Percentiles rank a stretch among this genome's conserved stretches.
Conservation (phyloP, 805 yeast species). For the Zygoascus tannicola region DNA sequence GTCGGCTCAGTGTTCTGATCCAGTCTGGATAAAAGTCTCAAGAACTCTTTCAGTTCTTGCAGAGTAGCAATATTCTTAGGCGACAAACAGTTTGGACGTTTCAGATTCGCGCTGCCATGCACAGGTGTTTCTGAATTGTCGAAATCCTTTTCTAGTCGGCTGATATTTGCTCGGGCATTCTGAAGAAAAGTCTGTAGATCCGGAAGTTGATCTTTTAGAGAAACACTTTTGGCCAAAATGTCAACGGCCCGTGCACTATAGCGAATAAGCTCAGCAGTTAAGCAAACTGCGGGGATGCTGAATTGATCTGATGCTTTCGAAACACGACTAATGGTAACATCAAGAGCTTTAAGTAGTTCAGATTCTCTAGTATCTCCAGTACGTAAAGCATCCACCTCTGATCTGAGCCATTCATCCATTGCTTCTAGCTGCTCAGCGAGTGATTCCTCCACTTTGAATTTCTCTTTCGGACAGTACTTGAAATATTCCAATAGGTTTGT, state of each 20-base stretch:
- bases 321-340: neutral
- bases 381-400: constrained; percentile 1
- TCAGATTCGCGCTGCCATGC: neutral
- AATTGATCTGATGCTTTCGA: neutral
- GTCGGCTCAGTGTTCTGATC: neutral
- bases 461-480: constrained; percentile 1
- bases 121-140: neutral
- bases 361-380: constrained; percentile 3
- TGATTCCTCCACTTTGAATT: neutral
- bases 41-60: neutral
- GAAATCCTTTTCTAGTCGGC: neutral
- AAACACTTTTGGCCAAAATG: neutral
- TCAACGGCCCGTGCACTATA: neutral
- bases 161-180: neutral
- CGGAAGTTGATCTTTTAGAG: neutral
- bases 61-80: neutral
- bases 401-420: constrained; percentile 1
- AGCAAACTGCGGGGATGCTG: neutral
- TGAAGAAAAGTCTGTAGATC: neutral
- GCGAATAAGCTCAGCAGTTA: neutral
- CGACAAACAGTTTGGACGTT: neutral
- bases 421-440: neutral
- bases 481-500: neutral
- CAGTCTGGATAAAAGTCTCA: neutral
- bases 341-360: constrained; percentile 1